Conservation (phyloP, 2,329 filamentous ascomycete species). For the Aspergillus neotritici region DNA sequence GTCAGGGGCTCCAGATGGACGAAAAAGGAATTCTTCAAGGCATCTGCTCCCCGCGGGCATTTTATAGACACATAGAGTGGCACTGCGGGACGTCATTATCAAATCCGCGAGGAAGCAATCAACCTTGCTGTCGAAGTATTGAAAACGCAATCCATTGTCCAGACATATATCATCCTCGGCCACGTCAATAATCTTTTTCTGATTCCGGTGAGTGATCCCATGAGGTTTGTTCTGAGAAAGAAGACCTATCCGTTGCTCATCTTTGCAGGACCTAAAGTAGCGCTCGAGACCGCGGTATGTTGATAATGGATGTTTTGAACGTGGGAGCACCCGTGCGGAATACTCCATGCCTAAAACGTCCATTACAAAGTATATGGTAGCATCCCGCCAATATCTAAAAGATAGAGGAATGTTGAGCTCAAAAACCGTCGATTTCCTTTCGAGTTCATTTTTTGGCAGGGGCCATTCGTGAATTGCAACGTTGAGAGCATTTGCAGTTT, state of each 20-base stretch:
- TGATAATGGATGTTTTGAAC: constrained; percentile 8
- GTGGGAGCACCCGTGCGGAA: constrained; percentile 2
- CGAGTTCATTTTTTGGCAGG: constrained; percentile 30
- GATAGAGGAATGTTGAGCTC: constrained; percentile 43
- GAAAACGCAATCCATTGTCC: constrained; percentile 40
- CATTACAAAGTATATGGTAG: constrained; percentile 39
- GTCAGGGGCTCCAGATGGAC: constrained; percentile 19
- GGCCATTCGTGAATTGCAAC: constrained; percentile 56
- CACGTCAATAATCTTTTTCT: constrained; percentile 14
- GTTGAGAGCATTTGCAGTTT: constrained; percentile 31
- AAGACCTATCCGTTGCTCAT: constrained; percentile 23
- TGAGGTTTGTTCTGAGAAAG: constrained; percentile 37
- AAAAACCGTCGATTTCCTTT: constrained; percentile 48
- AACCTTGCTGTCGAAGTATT: constrained; percentile 21
- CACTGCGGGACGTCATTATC: constrained; percentile 13
- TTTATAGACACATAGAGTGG: constrained; percentile 35
- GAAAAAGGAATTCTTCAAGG: constrained; percentile 40
- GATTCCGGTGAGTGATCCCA: constrained; percentile 29
- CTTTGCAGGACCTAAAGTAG: constrained; percentile 3
- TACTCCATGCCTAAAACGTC: constrained; percentile 32
- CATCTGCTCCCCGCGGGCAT: constrained; percentile 18
- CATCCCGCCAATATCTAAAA: constrained; percentile 48
- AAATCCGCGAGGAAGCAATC: constrained; percentile 17
- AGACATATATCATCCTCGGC: constrained; percentile 39
- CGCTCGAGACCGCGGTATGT: constrained; percentile 13